Percentiles rank a stretch among this genome's conserved stretches.
Evolutionary conservation across 2,329 filamentous ascomycete species (phyloP).

Genomic region (Myrmaecium sp.): DNA sequence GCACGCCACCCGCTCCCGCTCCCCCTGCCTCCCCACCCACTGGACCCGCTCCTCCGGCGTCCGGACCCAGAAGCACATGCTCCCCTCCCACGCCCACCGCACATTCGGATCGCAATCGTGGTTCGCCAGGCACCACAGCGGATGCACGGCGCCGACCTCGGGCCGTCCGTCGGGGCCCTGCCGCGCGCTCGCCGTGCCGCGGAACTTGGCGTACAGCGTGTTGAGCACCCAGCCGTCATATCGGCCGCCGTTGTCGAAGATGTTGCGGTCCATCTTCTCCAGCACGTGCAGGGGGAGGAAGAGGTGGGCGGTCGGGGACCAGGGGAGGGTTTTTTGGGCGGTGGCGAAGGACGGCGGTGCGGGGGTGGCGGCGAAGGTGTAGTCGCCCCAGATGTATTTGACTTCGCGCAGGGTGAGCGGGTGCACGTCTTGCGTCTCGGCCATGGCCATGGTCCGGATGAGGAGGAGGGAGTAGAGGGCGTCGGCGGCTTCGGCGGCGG

Average conservation of each 20-base stretch:
- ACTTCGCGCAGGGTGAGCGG: conserved; percentile 43
- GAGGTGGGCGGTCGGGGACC: conserved; percentile 62
- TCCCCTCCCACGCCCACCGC: conserved; percentile 78
- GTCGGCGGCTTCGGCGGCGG: conserved; percentile 40
- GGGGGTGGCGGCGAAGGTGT: conserved; percentile 21
- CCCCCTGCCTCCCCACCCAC: conserved; percentile 22
- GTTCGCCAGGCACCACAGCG: conserved; percentile 91
- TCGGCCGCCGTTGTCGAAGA: conserved; percentile 37
- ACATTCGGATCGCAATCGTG: conserved; percentile 95
- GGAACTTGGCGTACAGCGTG: conserved; percentile 81
- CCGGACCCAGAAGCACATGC: conserved; percentile 53
- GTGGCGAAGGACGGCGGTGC: conserved; percentile 12
- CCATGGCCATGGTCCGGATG: conserved; percentile 41
- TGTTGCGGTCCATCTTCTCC: conserved; percentile 71
- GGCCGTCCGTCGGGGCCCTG: conserved; percentile 57
- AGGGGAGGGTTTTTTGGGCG: conserved; percentile 47
- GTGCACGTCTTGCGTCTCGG: conserved; percentile 40
- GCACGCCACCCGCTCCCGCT: conserved; percentile 11
- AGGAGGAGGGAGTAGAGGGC: conserved; percentile 43
- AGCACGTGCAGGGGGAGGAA: conserved; percentile 59
- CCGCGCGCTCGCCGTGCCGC: conserved; percentile 77
- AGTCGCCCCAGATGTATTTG: conserved; percentile 51
- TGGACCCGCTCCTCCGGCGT: conserved; percentile 33
- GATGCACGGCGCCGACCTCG: conserved; percentile 84
- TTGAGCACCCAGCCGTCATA: conserved; percentile 77